Conservation (phyloP, 192 early-diverging fungal genomes). For the Spinellus fusiger region DNA sequence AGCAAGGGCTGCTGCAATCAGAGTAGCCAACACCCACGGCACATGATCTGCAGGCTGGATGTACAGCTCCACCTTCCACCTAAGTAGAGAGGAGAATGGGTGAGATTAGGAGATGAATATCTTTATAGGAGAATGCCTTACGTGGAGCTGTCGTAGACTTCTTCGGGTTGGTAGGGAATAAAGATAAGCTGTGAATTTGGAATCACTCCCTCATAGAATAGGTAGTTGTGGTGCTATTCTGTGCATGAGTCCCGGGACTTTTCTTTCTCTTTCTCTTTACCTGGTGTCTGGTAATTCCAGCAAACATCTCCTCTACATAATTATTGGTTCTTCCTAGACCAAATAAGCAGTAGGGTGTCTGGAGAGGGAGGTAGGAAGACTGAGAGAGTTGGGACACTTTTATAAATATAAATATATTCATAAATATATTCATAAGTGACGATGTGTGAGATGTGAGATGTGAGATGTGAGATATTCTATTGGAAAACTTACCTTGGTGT, state of each 20-base stretch:
- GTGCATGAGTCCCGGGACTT: not conserved
- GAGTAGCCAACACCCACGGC: constrained; percentile 71
- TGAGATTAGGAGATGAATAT: not conserved
- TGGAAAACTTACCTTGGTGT: constrained; percentile 47
- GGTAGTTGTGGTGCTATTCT: constrained; percentile 43
- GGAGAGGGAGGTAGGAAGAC: constrained; percentile 66
- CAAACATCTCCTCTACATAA: constrained; percentile 92
- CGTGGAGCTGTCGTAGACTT: constrained; percentile 36
- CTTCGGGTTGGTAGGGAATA: constrained; percentile 64
- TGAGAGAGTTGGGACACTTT: constrained; percentile 79
- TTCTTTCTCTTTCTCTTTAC: constrained; percentile 19
- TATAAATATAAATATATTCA: too few species aligned
- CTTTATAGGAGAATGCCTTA: constrained; percentile 14
- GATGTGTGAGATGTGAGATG: too few species aligned
- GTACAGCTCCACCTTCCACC: constrained; percentile 86
- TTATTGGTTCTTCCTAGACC: constrained; percentile 94
- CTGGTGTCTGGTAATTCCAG: constrained; percentile 65
- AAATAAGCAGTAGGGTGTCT: constrained; percentile 76
- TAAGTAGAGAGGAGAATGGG: constrained; percentile 14
- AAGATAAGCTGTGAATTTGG: constrained; percentile 91
- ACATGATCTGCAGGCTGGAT: constrained; percentile 83
- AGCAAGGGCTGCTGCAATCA: constrained; percentile 64
- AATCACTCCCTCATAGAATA: constrained; percentile 77
- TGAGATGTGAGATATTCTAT: constrained; percentile 4
- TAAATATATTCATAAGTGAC: too few species aligned